These are phyloP conservation scores for Tripidium arundinaceum DNA, from an alignment of 202 grass and related monocot genomes.

Conservation along the genomic window DNA sequence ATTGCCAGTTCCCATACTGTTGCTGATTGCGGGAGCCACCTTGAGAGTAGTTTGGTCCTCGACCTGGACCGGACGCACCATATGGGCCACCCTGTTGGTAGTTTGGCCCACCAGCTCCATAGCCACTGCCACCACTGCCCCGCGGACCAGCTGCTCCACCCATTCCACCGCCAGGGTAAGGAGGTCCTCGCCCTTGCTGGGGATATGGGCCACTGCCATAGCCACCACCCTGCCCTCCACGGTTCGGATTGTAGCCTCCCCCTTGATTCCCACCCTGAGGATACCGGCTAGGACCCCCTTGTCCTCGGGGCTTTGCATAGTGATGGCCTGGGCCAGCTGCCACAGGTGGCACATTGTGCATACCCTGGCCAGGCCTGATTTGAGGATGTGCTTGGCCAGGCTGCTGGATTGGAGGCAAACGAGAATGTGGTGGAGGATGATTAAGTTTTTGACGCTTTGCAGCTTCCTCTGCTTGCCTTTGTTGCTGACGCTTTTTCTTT, in stretches of 20 bases:
- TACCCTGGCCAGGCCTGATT: slow-evolving; percentile 60
- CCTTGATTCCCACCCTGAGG: slow-evolving; percentile 61
- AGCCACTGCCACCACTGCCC: slow-evolving; percentile 35
- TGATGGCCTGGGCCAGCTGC: slow-evolving; percentile 66
- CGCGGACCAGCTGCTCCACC: slow-evolving; percentile 46
- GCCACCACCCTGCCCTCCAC: slow-evolving; percentile 58
- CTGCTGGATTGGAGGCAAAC: slow-evolving; percentile 82
- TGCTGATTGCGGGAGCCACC: slow-evolving; percentile 66
- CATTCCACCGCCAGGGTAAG: slow-evolving; percentile 52
- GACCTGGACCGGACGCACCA: slow-evolving; percentile 48
- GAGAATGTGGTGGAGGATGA: slow-evolving; percentile 75
- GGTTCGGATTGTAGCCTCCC: slow-evolving; percentile 60
- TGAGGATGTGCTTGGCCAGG: slow-evolving; percentile 57
- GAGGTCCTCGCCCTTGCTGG: slow-evolving; percentile 59
- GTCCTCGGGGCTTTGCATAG: slow-evolving; percentile 72
- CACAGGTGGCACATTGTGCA: slow-evolving; percentile 62
- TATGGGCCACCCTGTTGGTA: slow-evolving; percentile 66
- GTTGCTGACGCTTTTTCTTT: slow-evolving; percentile 94
- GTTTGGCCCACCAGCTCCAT: slow-evolving; percentile 53
- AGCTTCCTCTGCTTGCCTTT: slow-evolving; percentile 83
- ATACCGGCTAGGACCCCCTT: slow-evolving; percentile 67
- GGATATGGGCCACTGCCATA: slow-evolving; percentile 58
- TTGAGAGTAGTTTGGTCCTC: slow-evolving; percentile 52
- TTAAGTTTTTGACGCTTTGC: slow-evolving; percentile 76
- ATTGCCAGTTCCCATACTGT: slow-evolving; percentile 74